Base-by-base conservation (phyloP, 768 basidiomycete genomes). In the Rhizopogon sp. region DNA sequence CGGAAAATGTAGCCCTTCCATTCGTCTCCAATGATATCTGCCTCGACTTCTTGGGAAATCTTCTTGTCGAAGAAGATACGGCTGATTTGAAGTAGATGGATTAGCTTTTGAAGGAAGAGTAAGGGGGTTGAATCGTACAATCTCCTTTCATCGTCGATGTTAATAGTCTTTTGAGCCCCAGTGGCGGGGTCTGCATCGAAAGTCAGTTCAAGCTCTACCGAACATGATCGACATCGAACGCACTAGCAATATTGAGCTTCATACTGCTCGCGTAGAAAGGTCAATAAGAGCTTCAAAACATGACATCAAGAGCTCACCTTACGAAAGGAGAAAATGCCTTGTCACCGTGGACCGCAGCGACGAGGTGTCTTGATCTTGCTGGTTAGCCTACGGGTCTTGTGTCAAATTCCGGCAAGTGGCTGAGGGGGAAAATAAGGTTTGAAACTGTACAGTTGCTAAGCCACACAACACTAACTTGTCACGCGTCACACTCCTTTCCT, bases 241-340 rank as follows among this genome's bases (percentile, higher is more conserved):
- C 72, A 93, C 90, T 93, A 74, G 95, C 91, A 72, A 98, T 90
- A 81, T 96, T 96, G 78, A 97, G 77, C 85, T 97, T 96, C 95
- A 97, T 97, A 70, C 79, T 90, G 5, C 14, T 14, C 33, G 33
- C 13, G 59, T 25, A 8, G 20, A 35, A 47, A 3, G 35, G 11
- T 52, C 20, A 59, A 37, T 14, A 17, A 33, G 16, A 37, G 31
- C 49, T 51, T 13, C 28, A 37, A 39, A 50, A 49, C 16, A n/a
- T 22, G 37, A 53, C 45, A 41, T 49, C 10, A 22, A 39, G 43
- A 29, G 58, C 60, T 46, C 31, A 67, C 65, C 43, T 74, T 70
- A 67, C 60, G 56, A 68, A 63, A 56, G 59, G 61, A 55, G 53
- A 43, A 57, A 55, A 59, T 50, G 54, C 63, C 66, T 71, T 70